Conservation (phyloP, 176 grass and related monocot genomes). For the Aegilops sharonensis region DNA sequence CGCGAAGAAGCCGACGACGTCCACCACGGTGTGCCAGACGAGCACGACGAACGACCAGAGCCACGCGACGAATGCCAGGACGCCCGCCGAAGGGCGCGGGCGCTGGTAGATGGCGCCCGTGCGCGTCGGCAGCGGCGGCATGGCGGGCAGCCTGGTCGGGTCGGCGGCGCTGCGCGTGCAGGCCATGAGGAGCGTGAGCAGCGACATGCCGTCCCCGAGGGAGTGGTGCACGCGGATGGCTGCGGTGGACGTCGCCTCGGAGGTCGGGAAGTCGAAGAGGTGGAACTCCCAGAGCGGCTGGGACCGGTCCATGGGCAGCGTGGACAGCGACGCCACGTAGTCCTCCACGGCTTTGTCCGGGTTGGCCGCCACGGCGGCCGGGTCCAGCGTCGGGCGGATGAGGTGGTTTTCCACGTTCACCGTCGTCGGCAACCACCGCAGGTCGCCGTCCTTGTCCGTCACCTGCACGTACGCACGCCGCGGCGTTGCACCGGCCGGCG, state of each 20-base stretch:
- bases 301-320: conserved; percentile 47
- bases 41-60: conserved; percentile 43
- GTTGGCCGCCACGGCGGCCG: conserved; percentile 20
- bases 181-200: conserved; percentile 83
- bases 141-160: conserved; percentile 49
- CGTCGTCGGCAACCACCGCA: conserved; percentile 51
- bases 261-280: conserved; percentile 82
- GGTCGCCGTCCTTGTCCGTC: conserved; percentile 29
- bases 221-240: conserved; percentile 87
- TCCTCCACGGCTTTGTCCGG: conserved; percentile 69
- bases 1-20: conserved; percentile 50
- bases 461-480: conserved; percentile 24
- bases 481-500: not conserved
- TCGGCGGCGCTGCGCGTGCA: conserved; percentile 67
- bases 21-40: conserved; percentile 69
- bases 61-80: conserved; percentile 30
- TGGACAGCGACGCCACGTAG: conserved; percentile 77
- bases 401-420: conserved; percentile 70
- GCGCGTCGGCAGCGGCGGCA: conserved; percentile 42
- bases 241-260: conserved; percentile 49
- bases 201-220: conserved; percentile 90
- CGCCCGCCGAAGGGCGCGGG: conserved; percentile 32
- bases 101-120: conserved; percentile 42
- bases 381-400: conserved; percentile 52
- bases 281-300: conserved; percentile 91